Evolutionary conservation across 768 basidiomycete genomes (phyloP), one percentile per base, ranked within the genome.

Genomic region (Terana coerulea): DNA sequence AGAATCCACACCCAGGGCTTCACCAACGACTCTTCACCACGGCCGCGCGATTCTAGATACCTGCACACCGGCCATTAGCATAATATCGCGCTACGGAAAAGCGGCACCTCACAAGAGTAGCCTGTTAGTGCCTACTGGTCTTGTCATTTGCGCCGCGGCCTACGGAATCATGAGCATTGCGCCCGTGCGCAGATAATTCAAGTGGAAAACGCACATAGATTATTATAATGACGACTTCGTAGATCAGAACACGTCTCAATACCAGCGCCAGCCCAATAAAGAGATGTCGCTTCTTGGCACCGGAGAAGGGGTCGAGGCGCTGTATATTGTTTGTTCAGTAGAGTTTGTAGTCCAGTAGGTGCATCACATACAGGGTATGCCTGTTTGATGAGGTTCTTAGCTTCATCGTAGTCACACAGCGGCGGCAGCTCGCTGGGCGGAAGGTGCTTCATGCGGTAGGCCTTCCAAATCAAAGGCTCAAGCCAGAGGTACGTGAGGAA

Each of bases 1-100:
- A 59, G 47, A 21, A 78, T 69, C 75, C 77, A 79, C 10, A 80
- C 69, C 70, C 78, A 77, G 0, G 79, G 78, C 17, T 68, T 66
- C 47, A 76, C 52, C 4, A 59, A 55, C 6, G 72, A 64, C 24
- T 58, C 66, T 45, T 72, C 56, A 11, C 45, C n/a, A n/a, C n/a
- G n/a, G 3, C 72, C 74, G 17, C 61, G 59, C 15, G 53, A 65
- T 55, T 77, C 74, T 19, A 75, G 59, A 56, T 75, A 70, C 49
- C 59, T 61, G 36, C 21, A 12, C 5, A 31, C 22, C 29, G 2
- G 17, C 56, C 45, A 29, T 15, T 21, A 6, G 6, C 24, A 2
- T 17, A 26, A 28, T 57, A 3, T 6, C 50, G 54, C 58, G 59
- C 9, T 10, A 28, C 2, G 25, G 10, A 22, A 2, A 5, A 19